A percentile compares a stretch with the other conserved stretches of the same genome.
phyloP scores from a whole-genome alignment of 305 asterid genomes.

The Ilex paraguariensis region DNA sequence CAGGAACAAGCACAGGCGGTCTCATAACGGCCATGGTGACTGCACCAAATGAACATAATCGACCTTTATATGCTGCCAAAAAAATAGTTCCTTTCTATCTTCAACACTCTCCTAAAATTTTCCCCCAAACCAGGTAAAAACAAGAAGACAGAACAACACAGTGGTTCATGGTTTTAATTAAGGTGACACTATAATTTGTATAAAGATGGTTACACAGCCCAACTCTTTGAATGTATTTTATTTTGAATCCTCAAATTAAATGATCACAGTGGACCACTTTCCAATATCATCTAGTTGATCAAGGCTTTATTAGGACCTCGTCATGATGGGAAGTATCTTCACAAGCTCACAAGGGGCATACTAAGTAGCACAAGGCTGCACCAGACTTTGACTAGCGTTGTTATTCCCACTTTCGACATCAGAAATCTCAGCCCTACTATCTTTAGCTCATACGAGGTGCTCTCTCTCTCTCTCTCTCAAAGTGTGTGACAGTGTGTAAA shows the following conservation, averaged over 20 bases:
- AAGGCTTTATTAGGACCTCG: constrained; percentile 42
- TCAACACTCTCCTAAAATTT: neutral
- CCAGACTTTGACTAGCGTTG: constrained; percentile 46
- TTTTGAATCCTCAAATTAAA: too few species aligned
- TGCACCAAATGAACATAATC: neutral
- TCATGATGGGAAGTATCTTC: constrained; percentile 55
- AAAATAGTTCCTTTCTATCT: neutral
- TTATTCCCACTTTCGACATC: constrained; percentile 55
- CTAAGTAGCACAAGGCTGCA: constrained; percentile 38
- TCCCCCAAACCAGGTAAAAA: neutral
- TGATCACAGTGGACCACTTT: constrained; percentile 39
- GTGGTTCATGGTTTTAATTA: too few species aligned
- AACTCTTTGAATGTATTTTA: too few species aligned
- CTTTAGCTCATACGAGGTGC: constrained; percentile 46
- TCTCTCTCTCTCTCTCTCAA: neutral
- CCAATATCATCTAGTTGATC: constrained; percentile 14
- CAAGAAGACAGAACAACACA: too few species aligned
- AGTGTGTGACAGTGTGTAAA: too few species aligned
- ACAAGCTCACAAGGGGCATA: constrained; percentile 19
- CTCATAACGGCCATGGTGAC: neutral
- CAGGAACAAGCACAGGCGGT: constrained; percentile 1
- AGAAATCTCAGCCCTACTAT: constrained; percentile 51
- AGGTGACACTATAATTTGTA: too few species aligned
- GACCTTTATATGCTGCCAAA: neutral
- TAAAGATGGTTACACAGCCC: too few species aligned